Conservation (phyloP, 1,139 yeast genomes). For the Candida labiduridarum region DNA sequence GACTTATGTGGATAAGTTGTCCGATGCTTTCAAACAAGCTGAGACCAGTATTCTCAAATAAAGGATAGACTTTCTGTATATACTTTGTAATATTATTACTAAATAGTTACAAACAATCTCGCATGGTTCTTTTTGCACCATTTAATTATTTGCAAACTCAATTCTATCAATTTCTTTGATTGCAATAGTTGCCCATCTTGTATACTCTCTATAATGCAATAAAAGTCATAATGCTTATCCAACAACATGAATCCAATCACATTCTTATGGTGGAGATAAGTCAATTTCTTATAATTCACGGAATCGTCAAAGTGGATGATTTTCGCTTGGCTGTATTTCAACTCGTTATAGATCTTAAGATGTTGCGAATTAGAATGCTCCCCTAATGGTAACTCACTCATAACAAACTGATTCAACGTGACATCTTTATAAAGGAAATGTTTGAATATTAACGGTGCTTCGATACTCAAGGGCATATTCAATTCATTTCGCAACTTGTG, state of each 20-base stretch:
- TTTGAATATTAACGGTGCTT: conserved; percentile 37
- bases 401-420: conserved; percentile 42
- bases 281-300: conserved; percentile 30
- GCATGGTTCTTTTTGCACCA: conserved; percentile 44
- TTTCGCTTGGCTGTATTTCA: conserved; percentile 31
- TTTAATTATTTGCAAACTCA: conserved; percentile 35
- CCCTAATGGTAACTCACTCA: conserved; percentile 29
- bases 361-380: conserved; percentile 24
- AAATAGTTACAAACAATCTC: conserved; percentile 33
- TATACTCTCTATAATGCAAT: conserved; percentile 28
- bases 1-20: conserved; percentile 58
- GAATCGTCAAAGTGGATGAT: conserved; percentile 11
- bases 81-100: background rate
- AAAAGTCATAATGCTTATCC: conserved; percentile 39
- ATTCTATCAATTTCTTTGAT: conserved; percentile 34
- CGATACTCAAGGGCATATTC: conserved; percentile 15
- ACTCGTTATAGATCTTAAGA: conserved; percentile 34
- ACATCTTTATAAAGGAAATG: conserved; percentile 84
- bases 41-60: conserved; percentile 52
- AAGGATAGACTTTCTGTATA: background rate
- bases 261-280: conserved; percentile 34
- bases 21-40: conserved; percentile 58
- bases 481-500: conserved; percentile 41
- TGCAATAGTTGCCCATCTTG: conserved; percentile 22
- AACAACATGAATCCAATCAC: conserved; percentile 43